Percentiles rank a stretch among this genome's conserved stretches.
phyloP scores from a whole-genome alignment of 768 basidiomycete species.

The Leccinum aurantiacum region DNA sequence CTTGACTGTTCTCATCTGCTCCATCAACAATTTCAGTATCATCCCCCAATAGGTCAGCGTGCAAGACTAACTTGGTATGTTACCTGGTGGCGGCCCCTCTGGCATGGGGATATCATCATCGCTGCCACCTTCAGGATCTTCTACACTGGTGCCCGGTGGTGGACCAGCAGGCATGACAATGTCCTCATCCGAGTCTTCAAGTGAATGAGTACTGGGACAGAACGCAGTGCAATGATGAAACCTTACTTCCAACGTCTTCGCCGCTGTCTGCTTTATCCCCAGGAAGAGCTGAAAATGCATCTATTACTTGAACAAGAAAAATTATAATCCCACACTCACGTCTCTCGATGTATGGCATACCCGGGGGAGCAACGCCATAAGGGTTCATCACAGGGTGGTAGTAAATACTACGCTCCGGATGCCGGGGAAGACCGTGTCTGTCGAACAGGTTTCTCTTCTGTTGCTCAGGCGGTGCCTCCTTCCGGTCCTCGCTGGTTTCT shows the following conservation, averaged over 20 bases:
- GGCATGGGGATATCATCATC: constrained; percentile 93
- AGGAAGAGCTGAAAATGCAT: constrained; percentile 46
- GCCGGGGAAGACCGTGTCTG: constrained; percentile 80
- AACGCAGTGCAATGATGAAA: constrained; percentile 1
- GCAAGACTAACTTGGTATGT: constrained; percentile 18
- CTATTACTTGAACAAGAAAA: not conserved
- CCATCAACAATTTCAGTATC: not conserved
- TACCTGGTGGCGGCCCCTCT: constrained; percentile 66
- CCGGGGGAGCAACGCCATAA: constrained; percentile 90
- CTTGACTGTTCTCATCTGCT: constrained; percentile 13
- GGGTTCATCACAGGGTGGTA: constrained; percentile 94
- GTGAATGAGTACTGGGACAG: constrained; percentile 1
- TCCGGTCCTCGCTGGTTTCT: constrained; percentile 41
- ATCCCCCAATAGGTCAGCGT: not conserved
- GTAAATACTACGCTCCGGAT: constrained; percentile 91
- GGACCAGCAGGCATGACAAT: constrained; percentile 62
- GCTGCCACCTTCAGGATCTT: constrained; percentile 47
- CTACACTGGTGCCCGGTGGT: constrained; percentile 46
- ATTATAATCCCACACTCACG: constrained; percentile 49
- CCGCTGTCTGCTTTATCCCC: constrained; percentile 66
- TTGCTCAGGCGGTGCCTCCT: constrained; percentile 38
- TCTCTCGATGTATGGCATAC: constrained; percentile 92
- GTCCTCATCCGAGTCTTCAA: constrained; percentile 49
- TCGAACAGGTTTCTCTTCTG: constrained; percentile 71
- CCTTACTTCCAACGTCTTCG: constrained; percentile 51